A percentile compares a stretch with the other conserved stretches of the same genome.
Conservation (phyloP, 106 monocot species). For the Allium sativum region DNA sequence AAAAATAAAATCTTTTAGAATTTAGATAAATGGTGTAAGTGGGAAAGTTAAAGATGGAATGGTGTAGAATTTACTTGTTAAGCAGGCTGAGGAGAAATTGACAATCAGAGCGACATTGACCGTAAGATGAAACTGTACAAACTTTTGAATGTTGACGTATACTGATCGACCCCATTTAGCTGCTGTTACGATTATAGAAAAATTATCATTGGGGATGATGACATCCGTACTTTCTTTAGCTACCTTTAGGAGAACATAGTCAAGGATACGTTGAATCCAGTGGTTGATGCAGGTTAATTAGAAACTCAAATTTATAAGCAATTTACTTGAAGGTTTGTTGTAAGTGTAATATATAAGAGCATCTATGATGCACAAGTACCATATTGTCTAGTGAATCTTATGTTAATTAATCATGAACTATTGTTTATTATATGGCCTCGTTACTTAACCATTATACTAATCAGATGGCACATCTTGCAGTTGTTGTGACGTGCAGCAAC, state of each 20-base stretch:
- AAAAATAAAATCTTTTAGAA: conserved; percentile 2
- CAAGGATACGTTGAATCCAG: no score
- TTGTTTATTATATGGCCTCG: no score
- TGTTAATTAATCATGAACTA: no score
- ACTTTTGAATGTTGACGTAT: conserved; percentile 65
- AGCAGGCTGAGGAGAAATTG: conserved; percentile 62
- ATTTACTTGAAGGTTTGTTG: background rate
- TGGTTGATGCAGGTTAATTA: no score
- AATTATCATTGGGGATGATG: conserved; percentile 67
- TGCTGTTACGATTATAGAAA: conserved; percentile 63
- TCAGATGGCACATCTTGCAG: no score
- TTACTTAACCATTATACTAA: no score
- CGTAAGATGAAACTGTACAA: conserved; percentile 72
- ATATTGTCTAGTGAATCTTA: no score
- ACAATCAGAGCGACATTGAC: conserved; percentile 56
- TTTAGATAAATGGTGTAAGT: no score
- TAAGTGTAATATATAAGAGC: background rate
- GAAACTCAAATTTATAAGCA: background rate
- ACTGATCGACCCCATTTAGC: conserved; percentile 82
- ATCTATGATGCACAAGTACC: no score
- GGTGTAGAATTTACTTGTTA: conserved; percentile 26
- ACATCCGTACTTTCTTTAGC: conserved; percentile 71
- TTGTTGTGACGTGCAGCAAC: no score
- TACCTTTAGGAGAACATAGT: conserved; percentile 22
- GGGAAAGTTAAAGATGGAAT: background rate